Percentiles rank a stretch among this genome's conserved stretches.
These are phyloP conservation scores for Macrocybe sp. DNA, from an alignment of 1,284 basidiomycete species.

Conservation along the genomic window DNA sequence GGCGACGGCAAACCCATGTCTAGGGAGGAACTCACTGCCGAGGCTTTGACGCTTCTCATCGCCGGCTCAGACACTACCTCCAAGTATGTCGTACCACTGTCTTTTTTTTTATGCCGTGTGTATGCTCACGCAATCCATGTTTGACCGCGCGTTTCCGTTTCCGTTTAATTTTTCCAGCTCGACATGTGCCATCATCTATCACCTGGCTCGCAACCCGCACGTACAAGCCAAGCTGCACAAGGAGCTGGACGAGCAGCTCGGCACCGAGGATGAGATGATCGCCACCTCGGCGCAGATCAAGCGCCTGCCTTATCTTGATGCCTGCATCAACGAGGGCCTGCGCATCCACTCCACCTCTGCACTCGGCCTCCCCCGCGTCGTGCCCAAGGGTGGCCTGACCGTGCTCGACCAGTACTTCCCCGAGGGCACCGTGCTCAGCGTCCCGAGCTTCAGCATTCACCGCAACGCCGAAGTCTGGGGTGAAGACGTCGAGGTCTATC, in stretches of 20 bases:
- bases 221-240: conserved; percentile 70
- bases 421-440: conserved; percentile 66
- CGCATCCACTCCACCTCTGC: conserved; percentile 79
- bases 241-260: conserved; percentile 77
- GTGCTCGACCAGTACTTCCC: conserved; percentile 61
- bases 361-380: conserved; percentile 77
- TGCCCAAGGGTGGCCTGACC: conserved; percentile 64
- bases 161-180: conserved; percentile 42
- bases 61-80: conserved; percentile 84
- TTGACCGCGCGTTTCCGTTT: neutral
- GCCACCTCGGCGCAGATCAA: conserved; percentile 61
- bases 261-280: conserved; percentile 49
- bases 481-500: conserved; percentile 67
- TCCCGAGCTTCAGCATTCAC: conserved; percentile 78
- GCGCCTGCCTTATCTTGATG: conserved; percentile 69
- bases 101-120: neutral
- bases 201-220: conserved; percentile 65
- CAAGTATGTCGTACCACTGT: conserved; percentile 45
- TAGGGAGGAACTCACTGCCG: conserved; percentile 78
- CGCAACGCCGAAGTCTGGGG: conserved; percentile 72
- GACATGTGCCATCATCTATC: conserved; percentile 81
- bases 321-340: conserved; percentile 79
- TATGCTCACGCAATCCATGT: no score
- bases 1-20: conserved; percentile 77
- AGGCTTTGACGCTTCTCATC: conserved; percentile 82